Evolutionary conservation across 2,329 filamentous ascomycete species (phyloP).

Genomic region (Paraphaeosphaeria sporulosa): DNA sequence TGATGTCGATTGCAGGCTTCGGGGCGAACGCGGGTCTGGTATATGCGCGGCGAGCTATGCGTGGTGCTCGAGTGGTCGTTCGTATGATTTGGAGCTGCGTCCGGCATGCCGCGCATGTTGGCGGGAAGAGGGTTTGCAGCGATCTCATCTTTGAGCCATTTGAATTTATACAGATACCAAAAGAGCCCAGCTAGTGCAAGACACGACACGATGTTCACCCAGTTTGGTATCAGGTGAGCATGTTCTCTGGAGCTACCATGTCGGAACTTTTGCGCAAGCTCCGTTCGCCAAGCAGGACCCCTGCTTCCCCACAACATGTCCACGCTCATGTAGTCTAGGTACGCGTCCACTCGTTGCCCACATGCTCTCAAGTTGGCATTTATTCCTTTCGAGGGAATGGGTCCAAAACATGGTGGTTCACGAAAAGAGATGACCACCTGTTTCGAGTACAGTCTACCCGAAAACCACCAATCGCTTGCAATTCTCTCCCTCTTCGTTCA

Average conservation of each 20-base stretch:
- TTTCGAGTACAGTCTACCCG: neutral
- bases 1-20: slow-evolving; percentile 81
- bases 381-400: neutral
- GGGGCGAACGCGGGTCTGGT: slow-evolving; percentile 75
- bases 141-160: slow-evolving; percentile 31
- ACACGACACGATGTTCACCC: neutral
- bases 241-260: slow-evolving; percentile 2
- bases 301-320: slow-evolving; percentile 15
- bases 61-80: slow-evolving; percentile 24
- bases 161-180: too few species aligned
- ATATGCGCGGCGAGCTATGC: slow-evolving; percentile 52
- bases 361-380: neutral
- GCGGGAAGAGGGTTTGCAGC: slow-evolving; percentile 26
- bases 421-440: neutral
- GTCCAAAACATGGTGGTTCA: neutral
- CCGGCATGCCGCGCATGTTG: slow-evolving; percentile 22
- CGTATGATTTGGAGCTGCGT: slow-evolving; percentile 11
- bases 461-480: neutral
- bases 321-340: neutral
- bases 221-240: neutral
- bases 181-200: neutral
- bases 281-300: slow-evolving; percentile 15
- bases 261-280: slow-evolving; percentile 19
- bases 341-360: neutral
- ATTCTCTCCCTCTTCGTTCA: neutral